A percentile compares a stretch with the other conserved stretches of the same genome.
Conservation (phyloP, 768 basidiomycete genomes). For the Leccinum incarnatum region DNA sequence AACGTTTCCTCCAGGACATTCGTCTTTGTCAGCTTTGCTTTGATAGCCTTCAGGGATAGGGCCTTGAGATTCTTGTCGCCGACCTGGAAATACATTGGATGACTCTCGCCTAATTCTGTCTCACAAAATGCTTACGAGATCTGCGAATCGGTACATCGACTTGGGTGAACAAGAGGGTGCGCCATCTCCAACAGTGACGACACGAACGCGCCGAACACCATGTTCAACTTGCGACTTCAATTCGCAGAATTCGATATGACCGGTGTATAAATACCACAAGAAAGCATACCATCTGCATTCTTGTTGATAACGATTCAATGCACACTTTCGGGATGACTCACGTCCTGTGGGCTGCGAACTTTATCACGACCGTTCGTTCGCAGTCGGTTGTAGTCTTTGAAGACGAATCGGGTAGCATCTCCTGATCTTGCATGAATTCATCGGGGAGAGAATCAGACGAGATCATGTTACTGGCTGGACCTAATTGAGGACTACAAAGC, state of each 20-base stretch:
- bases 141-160: conserved; percentile 37
- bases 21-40: conserved; percentile 8
- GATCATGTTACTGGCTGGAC: conserved; percentile 2
- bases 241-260: conserved; percentile 13
- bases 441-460: neutral
- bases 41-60: conserved; percentile 19
- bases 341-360: conserved; percentile 19
- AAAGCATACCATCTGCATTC: conserved; percentile 23
- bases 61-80: conserved; percentile 17
- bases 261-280: conserved; percentile 27
- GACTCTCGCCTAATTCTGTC: neutral
- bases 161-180: conserved; percentile 32
- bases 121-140: conserved; percentile 23
- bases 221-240: conserved; percentile 17
- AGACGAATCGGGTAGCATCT: neutral
- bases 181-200: neutral
- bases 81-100: conserved; percentile 5
- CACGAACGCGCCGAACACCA: neutral
- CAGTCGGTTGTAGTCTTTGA: neutral
- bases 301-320: neutral
- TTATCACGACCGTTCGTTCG: conserved; percentile 2
- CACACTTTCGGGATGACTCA: neutral
- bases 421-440: conserved; percentile 4
- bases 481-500: conserved; percentile 6
- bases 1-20: conserved; percentile 28